Conservation (phyloP, 805 yeast genomes). For the Candida hungchunana region DNA sequence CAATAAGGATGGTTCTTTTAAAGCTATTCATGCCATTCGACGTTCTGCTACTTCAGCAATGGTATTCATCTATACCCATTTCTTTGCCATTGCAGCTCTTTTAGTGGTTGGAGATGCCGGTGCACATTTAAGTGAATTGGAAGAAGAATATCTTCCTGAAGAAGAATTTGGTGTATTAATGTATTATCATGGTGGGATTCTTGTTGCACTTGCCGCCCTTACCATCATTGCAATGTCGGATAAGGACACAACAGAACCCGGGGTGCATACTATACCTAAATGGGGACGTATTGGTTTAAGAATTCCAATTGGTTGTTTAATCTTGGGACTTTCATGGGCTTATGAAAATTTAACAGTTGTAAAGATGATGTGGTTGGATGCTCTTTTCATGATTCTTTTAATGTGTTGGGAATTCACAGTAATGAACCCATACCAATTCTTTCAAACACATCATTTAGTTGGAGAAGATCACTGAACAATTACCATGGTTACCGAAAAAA, state of each 20-base stretch:
- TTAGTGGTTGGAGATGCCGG: conserved; percentile 58
- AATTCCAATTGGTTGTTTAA: conserved; percentile 36
- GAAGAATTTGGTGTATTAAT: conserved; percentile 41
- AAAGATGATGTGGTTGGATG: conserved; percentile 39
- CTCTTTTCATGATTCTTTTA: conserved; percentile 31
- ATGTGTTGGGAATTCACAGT: conserved; percentile 36
- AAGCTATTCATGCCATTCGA: conserved; percentile 52
- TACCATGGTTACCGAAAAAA: no score
- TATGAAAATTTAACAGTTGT: conserved; percentile 33
- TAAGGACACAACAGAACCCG: conserved; percentile 37
- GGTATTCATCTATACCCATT: conserved; percentile 42
- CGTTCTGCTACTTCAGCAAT: conserved; percentile 42
- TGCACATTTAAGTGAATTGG: conserved; percentile 39
- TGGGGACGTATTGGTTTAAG: conserved; percentile 38
- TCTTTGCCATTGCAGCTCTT: conserved; percentile 48
- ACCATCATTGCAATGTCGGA: conserved; percentile 41
- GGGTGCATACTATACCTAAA: conserved; percentile 30
- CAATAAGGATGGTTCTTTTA: conserved; percentile 45
- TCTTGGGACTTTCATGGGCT: conserved; percentile 41
- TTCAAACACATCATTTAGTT: not conserved
- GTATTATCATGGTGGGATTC: conserved; percentile 51
- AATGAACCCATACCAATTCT: conserved; percentile 20
- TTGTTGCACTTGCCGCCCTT: conserved; percentile 38
- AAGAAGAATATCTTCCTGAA: conserved; percentile 22
- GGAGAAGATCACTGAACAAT: no score